Conservation (phyloP, 192 early-diverging fungal species). For the Haplosporangium gracile region DNA sequence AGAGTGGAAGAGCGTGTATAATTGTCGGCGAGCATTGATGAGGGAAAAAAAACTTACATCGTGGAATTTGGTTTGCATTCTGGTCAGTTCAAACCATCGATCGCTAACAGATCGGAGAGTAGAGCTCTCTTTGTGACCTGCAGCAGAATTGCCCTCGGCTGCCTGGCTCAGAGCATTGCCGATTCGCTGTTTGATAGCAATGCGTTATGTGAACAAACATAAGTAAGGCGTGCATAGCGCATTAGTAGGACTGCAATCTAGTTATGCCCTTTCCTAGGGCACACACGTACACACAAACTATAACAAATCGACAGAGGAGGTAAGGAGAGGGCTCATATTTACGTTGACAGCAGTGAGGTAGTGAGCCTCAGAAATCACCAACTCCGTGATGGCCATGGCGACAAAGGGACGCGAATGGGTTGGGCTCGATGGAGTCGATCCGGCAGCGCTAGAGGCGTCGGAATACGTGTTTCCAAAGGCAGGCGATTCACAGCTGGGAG, state of each 20-base stretch:
- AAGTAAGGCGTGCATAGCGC: neutral
- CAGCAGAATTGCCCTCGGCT: neutral
- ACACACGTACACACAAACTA: neutral
- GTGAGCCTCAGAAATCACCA: conserved; percentile 42
- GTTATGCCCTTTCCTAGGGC: neutral
- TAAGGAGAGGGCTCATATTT: neutral
- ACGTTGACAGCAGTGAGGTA: conserved; percentile 34
- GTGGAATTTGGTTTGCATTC: conserved; percentile 34
- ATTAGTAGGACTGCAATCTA: neutral
- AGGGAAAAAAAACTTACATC: conserved; percentile 30
- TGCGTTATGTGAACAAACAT: neutral
- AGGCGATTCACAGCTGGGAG: conserved; percentile 15
- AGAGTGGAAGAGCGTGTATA: neutral
- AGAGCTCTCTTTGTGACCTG: conserved; percentile 34
- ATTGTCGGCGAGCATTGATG: neutral
- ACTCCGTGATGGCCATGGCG: conserved; percentile 45
- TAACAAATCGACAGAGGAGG: neutral
- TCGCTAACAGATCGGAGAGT: conserved; percentile 25
- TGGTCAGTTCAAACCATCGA: conserved; percentile 31
- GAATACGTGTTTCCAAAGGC: conserved; percentile 4
- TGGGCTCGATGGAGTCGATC: conserved; percentile 14
- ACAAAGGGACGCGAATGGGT: conserved; percentile 14
- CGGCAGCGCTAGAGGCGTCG: conserved; percentile 3
- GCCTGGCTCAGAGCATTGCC: conserved; percentile 17
- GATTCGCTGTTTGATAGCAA: conserved; percentile 16